These are phyloP conservation scores for Betula pendula DNA, from an alignment of 306 rosid genomes.

Conservation along the genomic window DNA sequence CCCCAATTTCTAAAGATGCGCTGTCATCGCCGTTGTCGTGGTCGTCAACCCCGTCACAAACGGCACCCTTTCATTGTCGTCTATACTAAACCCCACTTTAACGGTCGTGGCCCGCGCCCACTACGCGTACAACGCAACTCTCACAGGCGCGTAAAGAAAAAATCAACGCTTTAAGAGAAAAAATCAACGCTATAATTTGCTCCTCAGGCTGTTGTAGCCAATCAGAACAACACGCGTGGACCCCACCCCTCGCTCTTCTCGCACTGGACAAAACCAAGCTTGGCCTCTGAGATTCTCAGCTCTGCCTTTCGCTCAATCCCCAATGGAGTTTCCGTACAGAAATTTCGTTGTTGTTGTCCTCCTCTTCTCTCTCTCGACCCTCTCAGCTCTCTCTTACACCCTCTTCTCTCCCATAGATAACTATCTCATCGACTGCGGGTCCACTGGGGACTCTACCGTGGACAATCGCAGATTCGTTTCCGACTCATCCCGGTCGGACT, in stretches of 20 bases:
- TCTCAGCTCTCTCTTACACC: constrained; percentile 36
- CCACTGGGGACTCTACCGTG: constrained; percentile 45
- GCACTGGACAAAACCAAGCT: too few relatives aligned
- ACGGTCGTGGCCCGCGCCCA: neutral
- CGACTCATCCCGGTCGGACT: constrained; percentile 35
- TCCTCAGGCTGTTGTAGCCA: neutral
- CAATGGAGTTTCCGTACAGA: constrained; percentile 40
- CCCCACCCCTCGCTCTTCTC: neutral
- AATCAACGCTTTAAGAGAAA: too few relatives aligned
- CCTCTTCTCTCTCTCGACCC: constrained; percentile 36
- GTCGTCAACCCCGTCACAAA: neutral
- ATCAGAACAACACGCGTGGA: neutral
- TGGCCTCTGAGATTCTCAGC: neutral
- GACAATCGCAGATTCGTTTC: constrained; percentile 60
- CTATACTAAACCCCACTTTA: neutral
- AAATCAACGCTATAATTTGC: neutral
- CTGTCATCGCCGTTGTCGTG: neutral
- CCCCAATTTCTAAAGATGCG: neutral
- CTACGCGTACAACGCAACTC: neutral
- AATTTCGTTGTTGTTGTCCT: constrained; percentile 22
- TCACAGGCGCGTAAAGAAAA: neutral
- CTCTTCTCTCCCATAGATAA: constrained; percentile 72
- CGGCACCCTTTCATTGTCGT: neutral
- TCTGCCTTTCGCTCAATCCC: constrained; percentile 14
- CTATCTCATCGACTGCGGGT: constrained; percentile 86